phyloP scores from a whole-genome alignment of 2,329 filamentous ascomycete genomes.

The Colletotrichum camelliae region DNA sequence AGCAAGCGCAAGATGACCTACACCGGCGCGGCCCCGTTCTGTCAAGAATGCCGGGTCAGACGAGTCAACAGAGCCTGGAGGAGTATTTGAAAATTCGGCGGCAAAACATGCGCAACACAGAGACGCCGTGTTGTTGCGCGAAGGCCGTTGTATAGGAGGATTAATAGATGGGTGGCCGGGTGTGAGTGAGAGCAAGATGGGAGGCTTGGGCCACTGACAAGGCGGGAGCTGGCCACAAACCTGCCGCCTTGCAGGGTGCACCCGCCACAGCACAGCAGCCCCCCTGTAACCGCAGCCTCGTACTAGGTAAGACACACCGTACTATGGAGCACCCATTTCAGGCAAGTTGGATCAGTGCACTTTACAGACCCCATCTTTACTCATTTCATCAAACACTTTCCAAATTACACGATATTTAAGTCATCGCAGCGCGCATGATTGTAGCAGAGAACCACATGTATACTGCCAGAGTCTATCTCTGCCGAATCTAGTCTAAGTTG shows the following conservation, averaged over 20 bases:
- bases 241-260: conserved; percentile 20
- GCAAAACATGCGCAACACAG: background rate
- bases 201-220: conserved; percentile 22
- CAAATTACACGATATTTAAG: background rate
- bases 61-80: background rate
- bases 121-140: background rate
- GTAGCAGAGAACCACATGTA: background rate
- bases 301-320: background rate
- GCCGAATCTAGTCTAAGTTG: background rate
- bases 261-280: conserved; percentile 10
- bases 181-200: conserved; percentile 18
- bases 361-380: background rate
- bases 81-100: background rate
- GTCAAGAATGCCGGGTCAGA: background rate
- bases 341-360: background rate
- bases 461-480: background rate
- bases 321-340: background rate
- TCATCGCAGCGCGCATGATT: background rate
- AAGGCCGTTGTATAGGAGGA: background rate
- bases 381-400: background rate
- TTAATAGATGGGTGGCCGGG: conserved; percentile 11
- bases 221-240: conserved; percentile 19
- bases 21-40: background rate
- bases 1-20: background rate
- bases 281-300: conserved; percentile 20